phyloP scores from a whole-genome alignment of 495 filamentous ascomycete genomes.

The Thermochaetoides thermophila region DNA sequence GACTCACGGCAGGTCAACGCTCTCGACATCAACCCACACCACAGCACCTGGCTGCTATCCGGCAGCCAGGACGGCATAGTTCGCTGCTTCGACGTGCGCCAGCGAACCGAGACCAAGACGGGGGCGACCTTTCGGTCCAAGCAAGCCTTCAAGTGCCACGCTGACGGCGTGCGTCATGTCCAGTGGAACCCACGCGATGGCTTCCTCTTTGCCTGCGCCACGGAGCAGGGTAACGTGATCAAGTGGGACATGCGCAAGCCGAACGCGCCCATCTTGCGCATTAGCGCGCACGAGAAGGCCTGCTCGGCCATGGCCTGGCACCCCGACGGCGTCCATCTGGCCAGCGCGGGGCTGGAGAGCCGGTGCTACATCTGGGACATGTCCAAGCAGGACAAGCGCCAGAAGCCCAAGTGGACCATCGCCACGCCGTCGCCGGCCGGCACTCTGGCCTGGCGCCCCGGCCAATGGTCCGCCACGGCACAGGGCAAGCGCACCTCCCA shows the following conservation, averaged over 20 bases:
- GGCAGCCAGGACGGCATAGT: constrained; percentile 88
- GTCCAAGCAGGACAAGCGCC: constrained; percentile 59
- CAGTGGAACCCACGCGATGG: constrained; percentile 80
- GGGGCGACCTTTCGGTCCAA: constrained; percentile 29
- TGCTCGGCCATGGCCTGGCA: constrained; percentile 89
- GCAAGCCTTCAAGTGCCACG: constrained; percentile 35
- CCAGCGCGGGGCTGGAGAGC: constrained; percentile 69
- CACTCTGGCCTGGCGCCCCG: constrained; percentile 74
- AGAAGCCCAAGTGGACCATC: constrained; percentile 56
- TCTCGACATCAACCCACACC: constrained; percentile 77
- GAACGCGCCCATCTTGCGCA: constrained; percentile 41
- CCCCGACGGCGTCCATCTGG: constrained; percentile 79
- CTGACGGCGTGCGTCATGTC: constrained; percentile 74
- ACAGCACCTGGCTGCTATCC: constrained; percentile 62
- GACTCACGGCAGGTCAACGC: constrained; percentile 86
- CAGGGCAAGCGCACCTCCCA: constrained; percentile 46
- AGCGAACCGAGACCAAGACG: constrained; percentile 21
- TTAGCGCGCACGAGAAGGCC: constrained; percentile 65
- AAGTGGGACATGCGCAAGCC: constrained; percentile 40
- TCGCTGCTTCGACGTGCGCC: constrained; percentile 41
- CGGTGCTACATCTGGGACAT: constrained; percentile 90
- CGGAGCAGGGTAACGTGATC: constrained; percentile 63
- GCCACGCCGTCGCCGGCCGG: constrained; percentile 48
- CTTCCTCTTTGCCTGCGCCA: constrained; percentile 74
- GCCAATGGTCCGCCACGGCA: constrained; percentile 53